A percentile compares a stretch with the other conserved stretches of the same genome.
These are phyloP conservation scores for Leccinum fibrillosum DNA, from an alignment of 768 basidiomycete species.

Conservation along the genomic window DNA sequence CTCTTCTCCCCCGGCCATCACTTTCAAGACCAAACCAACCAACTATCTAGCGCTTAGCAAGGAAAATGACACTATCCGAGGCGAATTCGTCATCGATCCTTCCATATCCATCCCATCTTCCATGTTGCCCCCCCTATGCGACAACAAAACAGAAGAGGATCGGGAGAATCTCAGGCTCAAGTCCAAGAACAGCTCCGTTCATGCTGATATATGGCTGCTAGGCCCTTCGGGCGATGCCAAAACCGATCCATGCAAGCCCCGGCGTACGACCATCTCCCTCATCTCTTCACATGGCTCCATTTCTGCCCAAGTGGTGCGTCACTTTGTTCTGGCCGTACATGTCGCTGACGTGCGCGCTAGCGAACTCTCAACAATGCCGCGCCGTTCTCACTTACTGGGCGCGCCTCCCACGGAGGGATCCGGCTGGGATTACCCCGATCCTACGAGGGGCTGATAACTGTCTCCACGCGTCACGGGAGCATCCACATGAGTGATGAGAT, in stretches of 20 bases:
- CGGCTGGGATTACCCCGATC: conserved; percentile 17
- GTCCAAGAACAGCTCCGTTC: conserved; percentile 34
- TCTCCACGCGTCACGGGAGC: conserved; percentile 19
- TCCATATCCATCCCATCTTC: conserved; percentile 36
- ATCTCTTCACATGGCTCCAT: conserved; percentile 16
- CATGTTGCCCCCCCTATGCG: conserved; percentile 37
- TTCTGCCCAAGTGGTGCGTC: conserved; percentile 18
- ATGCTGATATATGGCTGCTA: conserved; percentile 40
- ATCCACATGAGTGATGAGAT: conserved; percentile 14
- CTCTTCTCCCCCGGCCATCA: neutral
- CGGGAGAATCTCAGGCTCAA: conserved; percentile 39
- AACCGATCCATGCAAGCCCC: conserved; percentile 5
- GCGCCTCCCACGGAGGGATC: conserved; percentile 12
- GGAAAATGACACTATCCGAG: conserved; percentile 7
- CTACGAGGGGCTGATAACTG: conserved; percentile 19
- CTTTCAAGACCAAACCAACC: conserved; percentile 28
- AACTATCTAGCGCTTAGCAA: conserved; percentile 20
- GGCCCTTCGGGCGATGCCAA: neutral
- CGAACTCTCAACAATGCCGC: conserved; percentile 7
- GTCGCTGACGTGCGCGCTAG: conserved; percentile 6
- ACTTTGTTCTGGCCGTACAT: neutral
- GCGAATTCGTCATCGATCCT: conserved; percentile 44
- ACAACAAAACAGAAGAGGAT: conserved; percentile 34
- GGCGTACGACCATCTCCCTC: conserved; percentile 23
- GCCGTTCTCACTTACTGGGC: conserved; percentile 17